Base-by-base conservation (phyloP, 2,329 filamentous ascomycete genomes). In the Zymoseptoria ardabiliae region DNA sequence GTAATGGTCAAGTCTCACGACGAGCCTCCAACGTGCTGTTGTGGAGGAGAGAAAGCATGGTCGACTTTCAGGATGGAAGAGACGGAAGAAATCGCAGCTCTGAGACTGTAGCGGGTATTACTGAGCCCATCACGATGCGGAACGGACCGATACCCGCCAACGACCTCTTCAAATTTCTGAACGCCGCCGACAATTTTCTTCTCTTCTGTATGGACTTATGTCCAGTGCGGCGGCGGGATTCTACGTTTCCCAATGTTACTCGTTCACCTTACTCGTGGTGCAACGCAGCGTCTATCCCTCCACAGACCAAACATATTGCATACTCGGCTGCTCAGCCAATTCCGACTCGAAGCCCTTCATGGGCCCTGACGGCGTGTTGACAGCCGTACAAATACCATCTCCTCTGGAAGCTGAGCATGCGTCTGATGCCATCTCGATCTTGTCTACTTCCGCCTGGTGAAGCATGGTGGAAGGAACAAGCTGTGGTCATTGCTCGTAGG, bases 281-380 rank as follows among this genome's bases (percentile, higher is more conserved):
- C 59, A 64, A 62, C 60, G 64, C 55, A 70, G 71, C 66, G 71
- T 73, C 71, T 65, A 65, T 68, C 69, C 64, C 64, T 66, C 60
- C 70, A 72, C 69, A 71, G 69, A 72, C 54, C 59, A 65, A 70
- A 67, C 23, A 65, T 66, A 73, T 72, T 73, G 71, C 71, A 71
- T 62, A 67, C 65, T 68, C 62, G 65, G 61, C 60, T 61, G 45
- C 30, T 54, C 64, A 68, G 68, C 66, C 71, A 67, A 59, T 60
- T 68, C 71, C 70, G 70, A 70, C 69, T 69, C 61, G 66, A 61
- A 67, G 65, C 65, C 66, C 54, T 65, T 58, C 50, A 61, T 62
- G 64, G 70, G 70, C 65, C 69, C 65, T 71, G 70, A 67, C 66
- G 71, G 71, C 69, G 70, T 65, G 70, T 68, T 71, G 67, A 64